Evolutionary conservation across 768 basidiomycete species (phyloP).

Genomic region (Termitomyces sp.): DNA sequence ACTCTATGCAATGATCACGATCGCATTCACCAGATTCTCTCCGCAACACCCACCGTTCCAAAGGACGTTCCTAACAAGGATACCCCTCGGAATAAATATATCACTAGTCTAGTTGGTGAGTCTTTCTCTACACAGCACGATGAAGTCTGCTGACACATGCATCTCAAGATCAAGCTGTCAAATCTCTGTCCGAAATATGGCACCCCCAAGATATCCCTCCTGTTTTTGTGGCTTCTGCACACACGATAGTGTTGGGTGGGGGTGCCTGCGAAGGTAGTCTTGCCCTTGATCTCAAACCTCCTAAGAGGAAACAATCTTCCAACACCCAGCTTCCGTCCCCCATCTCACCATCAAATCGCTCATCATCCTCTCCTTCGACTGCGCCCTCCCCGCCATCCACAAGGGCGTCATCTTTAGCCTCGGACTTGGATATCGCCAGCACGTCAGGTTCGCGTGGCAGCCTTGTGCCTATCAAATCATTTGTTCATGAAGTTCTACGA

Average conservation of each 20-base stretch:
- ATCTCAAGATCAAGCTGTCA: slow-evolving; percentile 69
- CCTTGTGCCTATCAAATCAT: slow-evolving; percentile 60
- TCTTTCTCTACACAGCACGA: slow-evolving; percentile 12
- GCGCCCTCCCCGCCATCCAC: slow-evolving; percentile 21
- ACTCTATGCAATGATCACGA: slow-evolving; percentile 29
- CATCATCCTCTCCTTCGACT: slow-evolving; percentile 24
- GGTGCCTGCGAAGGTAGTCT: slow-evolving; percentile 7
- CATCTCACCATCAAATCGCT: slow-evolving; percentile 38
- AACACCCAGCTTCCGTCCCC: slow-evolving; percentile 50
- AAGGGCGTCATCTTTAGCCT: slow-evolving; percentile 9
- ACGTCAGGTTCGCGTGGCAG: slow-evolving; percentile 25
- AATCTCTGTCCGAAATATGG: slow-evolving; percentile 77
- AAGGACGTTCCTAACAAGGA: slow-evolving; percentile 30
- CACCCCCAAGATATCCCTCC: slow-evolving; percentile 67
- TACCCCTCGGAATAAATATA: slow-evolving; percentile 58
- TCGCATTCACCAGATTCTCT: slow-evolving; percentile 15
- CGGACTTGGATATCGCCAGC: slow-evolving; percentile 13
- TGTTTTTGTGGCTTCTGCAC: slow-evolving; percentile 37
- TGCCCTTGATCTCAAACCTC: slow-evolving; percentile 11
- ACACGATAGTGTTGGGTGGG: slow-evolving; percentile 23
- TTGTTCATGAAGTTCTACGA: slow-evolving; percentile 85
- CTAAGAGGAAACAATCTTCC: slow-evolving; percentile 11
- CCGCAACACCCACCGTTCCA: slow-evolving; percentile 21
- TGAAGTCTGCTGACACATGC: slow-evolving; percentile 14
- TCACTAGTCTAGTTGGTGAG: slow-evolving; percentile 67